phyloP scores from a whole-genome alignment of 805 yeast species.

The Saccharomycopsis sp. region DNA sequence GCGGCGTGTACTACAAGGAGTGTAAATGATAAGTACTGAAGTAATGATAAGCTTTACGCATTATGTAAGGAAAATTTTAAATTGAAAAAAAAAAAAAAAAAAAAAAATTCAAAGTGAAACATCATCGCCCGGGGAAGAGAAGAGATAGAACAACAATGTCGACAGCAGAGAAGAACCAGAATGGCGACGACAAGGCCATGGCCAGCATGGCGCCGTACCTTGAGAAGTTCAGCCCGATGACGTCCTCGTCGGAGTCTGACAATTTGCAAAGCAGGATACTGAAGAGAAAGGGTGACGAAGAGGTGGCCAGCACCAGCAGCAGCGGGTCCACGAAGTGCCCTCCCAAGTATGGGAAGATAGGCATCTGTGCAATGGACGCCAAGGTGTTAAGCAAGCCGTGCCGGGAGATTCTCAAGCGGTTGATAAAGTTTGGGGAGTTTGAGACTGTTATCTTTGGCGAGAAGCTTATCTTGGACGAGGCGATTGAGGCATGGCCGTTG shows the following conservation, averaged over 20 bases:
- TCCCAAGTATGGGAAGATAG: slow-evolving; percentile 63
- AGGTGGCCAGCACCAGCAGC: neutral
- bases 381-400: slow-evolving; percentile 95
- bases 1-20: too few species aligned
- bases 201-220: slow-evolving; percentile 75
- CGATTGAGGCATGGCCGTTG: slow-evolving; percentile 96
- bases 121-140: too few species aligned
- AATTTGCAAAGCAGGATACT: neutral
- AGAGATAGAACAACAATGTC: too few species aligned
- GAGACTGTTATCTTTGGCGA: slow-evolving; percentile 97
- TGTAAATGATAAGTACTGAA: too few species aligned
- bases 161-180: too few species aligned
- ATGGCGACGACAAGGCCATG: slow-evolving; percentile 58
- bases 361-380: slow-evolving; percentile 98
- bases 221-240: slow-evolving; percentile 64
- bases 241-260: slow-evolving; percentile 44
- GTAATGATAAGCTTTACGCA: too few species aligned
- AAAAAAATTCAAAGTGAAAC: too few species aligned
- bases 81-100: too few species aligned
- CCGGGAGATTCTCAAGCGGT: slow-evolving; percentile 75
- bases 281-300: neutral
- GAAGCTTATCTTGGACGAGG: slow-evolving; percentile 89
- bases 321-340: neutral
- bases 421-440: slow-evolving; percentile 89
- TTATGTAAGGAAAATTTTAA: too few species aligned